These are phyloP conservation scores for Elasticomyces elasticus DNA, from an alignment of 495 filamentous ascomycete species.

Conservation along the genomic window DNA sequence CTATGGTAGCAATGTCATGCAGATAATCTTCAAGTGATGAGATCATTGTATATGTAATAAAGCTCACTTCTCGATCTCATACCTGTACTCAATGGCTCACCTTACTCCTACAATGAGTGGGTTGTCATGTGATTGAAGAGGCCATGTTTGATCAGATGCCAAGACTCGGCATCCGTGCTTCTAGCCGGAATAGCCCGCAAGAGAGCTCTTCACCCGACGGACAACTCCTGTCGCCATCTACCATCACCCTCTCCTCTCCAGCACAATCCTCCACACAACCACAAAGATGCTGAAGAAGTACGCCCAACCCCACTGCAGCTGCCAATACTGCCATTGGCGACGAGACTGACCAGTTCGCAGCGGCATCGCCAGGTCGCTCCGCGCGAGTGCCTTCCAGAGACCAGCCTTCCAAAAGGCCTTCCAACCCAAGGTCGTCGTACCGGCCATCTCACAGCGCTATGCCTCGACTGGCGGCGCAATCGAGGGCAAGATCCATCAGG, in stretches of 20 bases:
- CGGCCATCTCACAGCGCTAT: conserved; percentile 29
- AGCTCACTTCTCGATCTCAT: too few species aligned
- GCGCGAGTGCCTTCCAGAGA: conserved; percentile 22
- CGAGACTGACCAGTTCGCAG: conserved; percentile 19
- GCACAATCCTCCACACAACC: conserved; percentile 3
- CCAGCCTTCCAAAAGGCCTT: conserved; percentile 25
- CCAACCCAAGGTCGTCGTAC: conserved; percentile 29
- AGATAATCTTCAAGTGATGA: too few species aligned
- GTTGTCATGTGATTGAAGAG: too few species aligned
- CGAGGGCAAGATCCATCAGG: conserved; percentile 38
- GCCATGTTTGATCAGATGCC: too few species aligned
- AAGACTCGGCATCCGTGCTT: too few species aligned
- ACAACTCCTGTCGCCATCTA: background rate
- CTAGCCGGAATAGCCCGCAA: too few species aligned
- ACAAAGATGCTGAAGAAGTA: conserved; percentile 23
- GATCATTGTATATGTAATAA: too few species aligned
- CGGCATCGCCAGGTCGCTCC: conserved; percentile 30
- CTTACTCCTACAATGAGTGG: too few species aligned
- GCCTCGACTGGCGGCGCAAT: conserved; percentile 27
- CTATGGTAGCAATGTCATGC: too few species aligned
- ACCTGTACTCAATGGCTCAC: too few species aligned
- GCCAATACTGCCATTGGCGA: conserved; percentile 10
- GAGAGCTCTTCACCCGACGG: background rate
- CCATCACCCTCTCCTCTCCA: background rate
- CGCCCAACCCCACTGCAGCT: background rate